Base-by-base conservation (phyloP, 345 rosid species). In the Citrus inodora region DNA sequence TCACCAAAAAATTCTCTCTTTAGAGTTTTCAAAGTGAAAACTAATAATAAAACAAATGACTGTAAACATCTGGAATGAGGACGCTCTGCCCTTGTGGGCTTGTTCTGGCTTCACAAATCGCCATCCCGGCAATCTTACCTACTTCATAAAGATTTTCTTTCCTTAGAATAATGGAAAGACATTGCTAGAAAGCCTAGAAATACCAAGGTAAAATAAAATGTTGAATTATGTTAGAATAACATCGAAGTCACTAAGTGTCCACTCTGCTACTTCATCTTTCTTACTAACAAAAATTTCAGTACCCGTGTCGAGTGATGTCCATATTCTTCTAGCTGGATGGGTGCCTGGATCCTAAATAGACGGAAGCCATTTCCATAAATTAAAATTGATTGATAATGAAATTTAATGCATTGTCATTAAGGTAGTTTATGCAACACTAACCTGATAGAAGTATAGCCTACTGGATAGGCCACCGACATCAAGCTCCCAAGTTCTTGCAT, bases 381-480 rank as follows among this genome's bases (percentile, higher is more conserved):
- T 65, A 13, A 74, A 40, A 71, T 76, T 71, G 42, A 46, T 53
- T 17, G 51, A 76, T 46, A 22, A 65, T 11, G 67, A 27, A 46
- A 10, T 63, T 55, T 33, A n/a, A 17, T 11, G 7, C 21, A 40
- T 55, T 48, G 3, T 24, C 19, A 4, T 14, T 46, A 7, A 65
- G 13, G 9, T 19, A 28, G 28, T 7, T 32, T 33, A 4, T 16
- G 67, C 56, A 53, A 51, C 75, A 60, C 74, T 37, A 40, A 87
- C 95, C 93, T 92, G 96, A 82, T 92, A 89, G 85, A 92, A 92
- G 89, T 90, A 90, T 70, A 92, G 91, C 37, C 83, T 87, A 71
- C 85, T 87, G 13, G 96, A 85, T 67, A 92, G 75, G 25, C 86
- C 91, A 70, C 92, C 97, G 30, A 88, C 92, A 56, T 92, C 86